phyloP scores from a whole-genome alignment of 257 asterid genomes.

The Agastache rugosa region DNA sequence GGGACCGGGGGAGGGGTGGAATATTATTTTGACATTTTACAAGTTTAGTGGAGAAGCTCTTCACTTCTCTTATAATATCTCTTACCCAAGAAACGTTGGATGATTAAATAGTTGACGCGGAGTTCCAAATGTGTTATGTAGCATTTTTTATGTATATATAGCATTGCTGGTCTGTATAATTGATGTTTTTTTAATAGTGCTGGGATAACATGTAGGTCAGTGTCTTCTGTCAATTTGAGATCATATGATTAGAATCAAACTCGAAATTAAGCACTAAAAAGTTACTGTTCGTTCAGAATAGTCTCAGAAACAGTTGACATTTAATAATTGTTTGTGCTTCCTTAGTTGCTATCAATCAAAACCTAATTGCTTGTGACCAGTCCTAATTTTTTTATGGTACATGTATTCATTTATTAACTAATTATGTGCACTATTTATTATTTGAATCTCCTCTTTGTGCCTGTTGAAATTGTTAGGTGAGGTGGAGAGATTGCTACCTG shows the following conservation, averaged over 20 bases:
- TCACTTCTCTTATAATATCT: no score
- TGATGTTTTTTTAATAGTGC: no score
- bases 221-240: no score
- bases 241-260: no score
- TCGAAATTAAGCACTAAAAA: no score
- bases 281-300: no score
- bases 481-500: conserved; percentile 96
- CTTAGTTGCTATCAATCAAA: not conserved
- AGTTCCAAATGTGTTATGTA: no score
- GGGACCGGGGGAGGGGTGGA: not conserved
- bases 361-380: not conserved
- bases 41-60: not conserved
- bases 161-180: no score
- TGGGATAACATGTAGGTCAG: no score
- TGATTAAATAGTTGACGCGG: not conserved
- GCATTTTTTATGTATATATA: no score
- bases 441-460: conserved; percentile 2
- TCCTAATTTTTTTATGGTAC: not conserved
- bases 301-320: not conserved
- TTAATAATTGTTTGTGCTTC: not conserved
- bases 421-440: conserved; percentile 1
- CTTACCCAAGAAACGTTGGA: not conserved
- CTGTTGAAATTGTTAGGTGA: conserved; percentile 65
- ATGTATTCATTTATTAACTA: conserved; percentile 9
- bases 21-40: not conserved